phyloP scores from a whole-genome alignment of 768 basidiomycete genomes.

The Rhodotorula kratochvilovae region DNA sequence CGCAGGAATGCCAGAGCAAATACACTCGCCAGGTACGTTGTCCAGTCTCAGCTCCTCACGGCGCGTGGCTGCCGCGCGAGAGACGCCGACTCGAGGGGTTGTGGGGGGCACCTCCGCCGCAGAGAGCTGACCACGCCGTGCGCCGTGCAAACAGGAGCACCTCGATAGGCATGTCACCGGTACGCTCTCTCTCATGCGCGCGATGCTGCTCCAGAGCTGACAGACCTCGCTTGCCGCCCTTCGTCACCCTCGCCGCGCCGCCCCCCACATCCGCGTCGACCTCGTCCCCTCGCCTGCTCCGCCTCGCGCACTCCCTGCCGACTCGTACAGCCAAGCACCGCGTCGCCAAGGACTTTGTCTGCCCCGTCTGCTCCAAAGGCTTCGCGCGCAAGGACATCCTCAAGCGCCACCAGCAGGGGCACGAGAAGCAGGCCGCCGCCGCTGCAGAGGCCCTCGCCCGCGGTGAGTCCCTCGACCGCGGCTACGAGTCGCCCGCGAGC shows the following conservation, averaged over 20 bases:
- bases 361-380: constrained; percentile 31
- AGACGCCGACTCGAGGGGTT: neutral
- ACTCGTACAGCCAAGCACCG: constrained; percentile 23
- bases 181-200: neutral
- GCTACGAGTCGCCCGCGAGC: neutral
- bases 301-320: neutral
- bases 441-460: constrained; percentile 22
- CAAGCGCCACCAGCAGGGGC: constrained; percentile 33
- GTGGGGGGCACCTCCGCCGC: neutral
- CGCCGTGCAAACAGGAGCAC: constrained; percentile 9
- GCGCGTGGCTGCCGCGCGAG: neutral
- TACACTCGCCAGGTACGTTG: constrained; percentile 9
- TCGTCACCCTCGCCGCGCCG: neutral
- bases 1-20: neutral
- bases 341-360: constrained; percentile 35
- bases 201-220: neutral
- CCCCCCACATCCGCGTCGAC: neutral
- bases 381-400: constrained; percentile 40
- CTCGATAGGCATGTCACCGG: constrained; percentile 20
- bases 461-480: constrained; percentile 8
- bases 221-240: neutral
- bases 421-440: constrained; percentile 26
- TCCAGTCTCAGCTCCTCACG: too few relatives aligned
- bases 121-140: neutral
- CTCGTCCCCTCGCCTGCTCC: neutral